These are phyloP conservation scores for Pachyrhizus erosus DNA, from an alignment of 306 rosid species.

Conservation along the genomic window DNA sequence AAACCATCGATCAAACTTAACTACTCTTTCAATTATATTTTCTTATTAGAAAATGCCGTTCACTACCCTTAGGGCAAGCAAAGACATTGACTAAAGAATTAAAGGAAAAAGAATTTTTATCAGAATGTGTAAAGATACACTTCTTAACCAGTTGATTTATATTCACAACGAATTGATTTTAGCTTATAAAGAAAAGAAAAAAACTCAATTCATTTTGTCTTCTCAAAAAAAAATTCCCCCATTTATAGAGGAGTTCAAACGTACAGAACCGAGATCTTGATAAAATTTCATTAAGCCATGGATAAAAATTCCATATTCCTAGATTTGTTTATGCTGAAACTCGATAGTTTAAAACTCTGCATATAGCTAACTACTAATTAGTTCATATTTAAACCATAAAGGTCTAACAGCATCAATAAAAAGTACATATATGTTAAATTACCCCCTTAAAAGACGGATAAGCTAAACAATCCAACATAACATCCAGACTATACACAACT, in stretches of 20 bases:
- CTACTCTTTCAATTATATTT: no score
- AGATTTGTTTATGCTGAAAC: background rate
- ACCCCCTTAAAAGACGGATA: background rate
- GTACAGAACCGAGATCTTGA: background rate
- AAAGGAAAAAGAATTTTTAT: no score
- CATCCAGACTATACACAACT: background rate
- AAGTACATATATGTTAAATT: background rate
- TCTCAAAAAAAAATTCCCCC: background rate
- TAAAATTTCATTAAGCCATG: background rate
- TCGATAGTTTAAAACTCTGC: background rate
- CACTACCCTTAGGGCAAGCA: no score
- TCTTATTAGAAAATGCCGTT: no score
- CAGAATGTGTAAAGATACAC: no score
- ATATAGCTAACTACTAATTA: background rate
- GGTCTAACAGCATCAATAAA: background rate
- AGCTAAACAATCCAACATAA: conserved; percentile 21
- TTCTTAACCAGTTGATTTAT: no score
- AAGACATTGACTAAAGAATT: no score
- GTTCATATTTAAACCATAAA: background rate
- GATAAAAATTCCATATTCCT: background rate
- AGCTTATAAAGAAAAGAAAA: no score
- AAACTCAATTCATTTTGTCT: no score
- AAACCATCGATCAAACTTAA: no score
- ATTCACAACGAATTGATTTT: no score
- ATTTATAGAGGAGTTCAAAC: background rate